A percentile compares a stretch with the other conserved stretches of the same genome.
Conservation (phyloP, 305 asterid genomes). For the Rubia balearica region DNA sequence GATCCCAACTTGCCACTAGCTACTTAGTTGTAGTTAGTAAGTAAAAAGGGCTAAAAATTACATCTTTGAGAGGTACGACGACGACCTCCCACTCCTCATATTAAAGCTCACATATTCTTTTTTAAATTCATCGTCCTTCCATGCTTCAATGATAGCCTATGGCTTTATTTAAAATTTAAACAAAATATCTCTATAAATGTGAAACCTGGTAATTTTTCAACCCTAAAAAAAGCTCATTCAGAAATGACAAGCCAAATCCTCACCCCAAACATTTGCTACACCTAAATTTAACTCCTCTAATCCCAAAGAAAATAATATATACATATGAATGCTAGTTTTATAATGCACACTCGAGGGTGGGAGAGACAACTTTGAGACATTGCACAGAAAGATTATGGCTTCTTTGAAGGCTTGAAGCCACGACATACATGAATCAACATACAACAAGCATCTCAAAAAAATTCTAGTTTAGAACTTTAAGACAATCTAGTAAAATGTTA, state of each 20-base stretch:
- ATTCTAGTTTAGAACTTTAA: conserved; percentile 52
- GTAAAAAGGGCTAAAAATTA: no score
- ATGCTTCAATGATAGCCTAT: conserved; percentile 47
- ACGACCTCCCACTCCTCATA: conserved; percentile 66
- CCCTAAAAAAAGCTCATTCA: no score
- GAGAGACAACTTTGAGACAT: no score
- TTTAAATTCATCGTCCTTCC: conserved; percentile 64
- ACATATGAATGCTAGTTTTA: no score
- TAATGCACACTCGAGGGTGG: no score
- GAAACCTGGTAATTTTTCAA: conserved; percentile 40
- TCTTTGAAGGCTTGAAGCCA: background rate
- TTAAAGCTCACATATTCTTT: conserved; percentile 53
- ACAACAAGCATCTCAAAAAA: conserved; percentile 9
- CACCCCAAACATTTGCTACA: background rate
- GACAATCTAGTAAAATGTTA: conserved; percentile 44
- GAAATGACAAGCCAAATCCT: no score
- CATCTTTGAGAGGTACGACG: no score
- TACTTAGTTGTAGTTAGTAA: no score
- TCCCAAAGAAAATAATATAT: background rate
- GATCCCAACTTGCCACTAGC: no score
- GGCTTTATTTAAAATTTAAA: conserved; percentile 10
- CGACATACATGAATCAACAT: background rate
- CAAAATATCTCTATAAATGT: background rate
- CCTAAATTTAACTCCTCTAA: background rate
- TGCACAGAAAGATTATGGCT: background rate